Base-by-base conservation (phyloP, 139 green algal species). In the Tetraselmis chui region DNA sequence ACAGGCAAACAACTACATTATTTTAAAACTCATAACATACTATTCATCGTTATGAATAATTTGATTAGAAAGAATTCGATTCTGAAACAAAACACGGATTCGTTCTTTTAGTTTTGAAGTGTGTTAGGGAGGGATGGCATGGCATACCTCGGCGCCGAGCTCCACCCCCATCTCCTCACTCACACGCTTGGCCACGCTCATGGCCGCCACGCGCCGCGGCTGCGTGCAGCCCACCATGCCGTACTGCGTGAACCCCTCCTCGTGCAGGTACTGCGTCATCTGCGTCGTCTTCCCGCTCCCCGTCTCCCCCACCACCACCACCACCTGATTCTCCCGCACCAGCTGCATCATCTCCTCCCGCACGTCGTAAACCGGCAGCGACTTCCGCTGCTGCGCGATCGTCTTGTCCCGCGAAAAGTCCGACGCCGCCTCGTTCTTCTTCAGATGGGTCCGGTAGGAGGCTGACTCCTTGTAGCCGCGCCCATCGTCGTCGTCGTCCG, bases 271-370 rank as follows among this genome's bases (percentile, higher is more conserved):
- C 89, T 98, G 94, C 5, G 93, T 95, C 91, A 96, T 96, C 89
- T 97, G 94, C 2, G 96, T 99, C 31, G 96, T 99, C 90, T 99
- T 99, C 80, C 96, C 96, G 59, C 87, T 95, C 27, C 97, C 97
- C 0, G 97, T 99, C 89, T 99, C 97, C 2, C 97, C 97, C 29
- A 99, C 96, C 74, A 99, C 95, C 59, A 99, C 93, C 11, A 98
- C 92, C 23, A 99, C 90, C 45, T 87, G 88, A 31, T 84, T 77
- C 74, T 29, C 74, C 5, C 74, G n/a, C 74, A 28, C 27, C 75
- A 67, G 45, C 59, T 84, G 58, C 79, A 89, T 82, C 82, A 95
- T 86, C 74, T 98, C 96, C 11, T 98, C 95, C 25, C 94, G 77
- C 26, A 97, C 89, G 11, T 77, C 81, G 83, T 93, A 98, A 28